Conservation (phyloP, 2,329 filamentous ascomycete species). For the Phialemonium atrogriseum region DNA sequence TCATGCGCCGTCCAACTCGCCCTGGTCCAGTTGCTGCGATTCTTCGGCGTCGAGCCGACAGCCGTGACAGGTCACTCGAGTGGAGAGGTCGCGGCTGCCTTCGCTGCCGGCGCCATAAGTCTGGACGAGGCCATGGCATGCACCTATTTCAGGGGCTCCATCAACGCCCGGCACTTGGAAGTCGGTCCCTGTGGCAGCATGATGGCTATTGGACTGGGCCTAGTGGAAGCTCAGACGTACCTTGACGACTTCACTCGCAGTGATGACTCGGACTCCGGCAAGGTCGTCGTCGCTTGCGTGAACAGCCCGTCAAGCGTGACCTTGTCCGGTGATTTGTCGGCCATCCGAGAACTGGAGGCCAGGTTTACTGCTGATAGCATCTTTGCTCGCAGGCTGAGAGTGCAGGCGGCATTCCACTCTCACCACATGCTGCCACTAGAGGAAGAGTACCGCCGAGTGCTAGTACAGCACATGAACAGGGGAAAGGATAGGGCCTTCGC, state of each 20-base stretch:
- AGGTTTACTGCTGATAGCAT: slow-evolving; percentile 8
- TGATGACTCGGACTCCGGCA: slow-evolving; percentile 4
- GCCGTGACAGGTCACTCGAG: too few relatives aligned
- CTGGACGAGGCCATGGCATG: slow-evolving; percentile 25
- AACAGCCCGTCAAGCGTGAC: slow-evolving; percentile 18
- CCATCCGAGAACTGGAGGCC: slow-evolving; percentile 12
- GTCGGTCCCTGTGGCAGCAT: slow-evolving; percentile 10
- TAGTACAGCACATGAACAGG: slow-evolving; percentile 3
- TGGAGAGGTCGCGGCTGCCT: slow-evolving; percentile 35
- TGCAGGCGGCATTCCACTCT: slow-evolving; percentile 26
- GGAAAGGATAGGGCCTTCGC: background rate
- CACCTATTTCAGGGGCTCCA: slow-evolving; percentile 29
- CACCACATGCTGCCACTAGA: slow-evolving; percentile 17
- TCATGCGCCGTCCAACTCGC: slow-evolving; percentile 28
- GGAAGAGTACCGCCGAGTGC: slow-evolving; percentile 11
- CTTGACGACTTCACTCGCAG: slow-evolving; percentile 7
- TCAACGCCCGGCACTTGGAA: slow-evolving; percentile 14
- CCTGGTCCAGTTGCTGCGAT: slow-evolving; percentile 26
- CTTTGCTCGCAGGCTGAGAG: slow-evolving; percentile 19
- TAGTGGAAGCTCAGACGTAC: slow-evolving; percentile 6
- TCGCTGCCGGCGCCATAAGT: slow-evolving; percentile 25
- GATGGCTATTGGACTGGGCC: slow-evolving; percentile 15
- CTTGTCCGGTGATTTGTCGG: slow-evolving; percentile 15
- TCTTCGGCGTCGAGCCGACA: slow-evolving; percentile 24
- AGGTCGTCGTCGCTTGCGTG: slow-evolving; percentile 11